Percentiles rank a stretch among this genome's conserved stretches.
These are phyloP conservation scores for Leccinellum rugosiceps DNA, from an alignment of 768 basidiomycete species.

Conservation along the genomic window DNA sequence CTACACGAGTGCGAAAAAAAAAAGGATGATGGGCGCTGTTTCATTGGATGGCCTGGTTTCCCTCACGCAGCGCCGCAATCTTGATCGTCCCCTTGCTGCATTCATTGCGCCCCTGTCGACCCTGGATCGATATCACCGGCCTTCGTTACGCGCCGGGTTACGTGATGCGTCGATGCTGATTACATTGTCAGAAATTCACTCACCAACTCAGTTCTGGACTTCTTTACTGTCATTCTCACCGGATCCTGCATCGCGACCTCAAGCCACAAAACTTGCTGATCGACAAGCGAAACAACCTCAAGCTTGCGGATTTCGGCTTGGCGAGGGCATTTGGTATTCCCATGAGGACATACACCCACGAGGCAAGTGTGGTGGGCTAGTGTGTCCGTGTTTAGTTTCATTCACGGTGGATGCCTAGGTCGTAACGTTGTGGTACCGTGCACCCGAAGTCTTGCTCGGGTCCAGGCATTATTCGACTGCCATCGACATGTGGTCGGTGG, in stretches of 20 bases:
- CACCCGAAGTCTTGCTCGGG: conserved; percentile 94
- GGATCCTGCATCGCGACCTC: conserved; percentile 95
- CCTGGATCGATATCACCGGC: conserved; percentile 20
- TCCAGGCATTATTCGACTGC: conserved; percentile 96
- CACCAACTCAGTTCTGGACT: conserved; percentile 89
- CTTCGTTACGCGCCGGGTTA: conserved; percentile 29
- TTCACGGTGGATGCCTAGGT: conserved; percentile 53
- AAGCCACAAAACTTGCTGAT: conserved; percentile 97
- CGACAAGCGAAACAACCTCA: conserved; percentile 84
- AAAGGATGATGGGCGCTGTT: not conserved
- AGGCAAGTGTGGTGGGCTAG: conserved; percentile 50
- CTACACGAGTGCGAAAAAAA: not conserved
- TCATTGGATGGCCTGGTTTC: conserved; percentile 9
- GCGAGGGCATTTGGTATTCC: conserved; percentile 98
- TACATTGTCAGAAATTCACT: conserved; percentile 81
- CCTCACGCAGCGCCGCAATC: not conserved
- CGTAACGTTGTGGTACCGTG: conserved; percentile 98
- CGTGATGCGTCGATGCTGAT: conserved; percentile 26
- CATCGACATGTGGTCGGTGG: conserved; percentile 99
- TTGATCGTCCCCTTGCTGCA: not conserved
- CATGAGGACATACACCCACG: conserved; percentile 98
- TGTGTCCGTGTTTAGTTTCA: conserved; percentile 2
- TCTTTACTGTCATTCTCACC: conserved; percentile 91
- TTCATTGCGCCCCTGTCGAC: not conserved
- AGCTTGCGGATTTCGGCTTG: conserved; percentile 95